Conservation (phyloP, 176 grass and related monocot species). For the Carex myosuroides region DNA sequence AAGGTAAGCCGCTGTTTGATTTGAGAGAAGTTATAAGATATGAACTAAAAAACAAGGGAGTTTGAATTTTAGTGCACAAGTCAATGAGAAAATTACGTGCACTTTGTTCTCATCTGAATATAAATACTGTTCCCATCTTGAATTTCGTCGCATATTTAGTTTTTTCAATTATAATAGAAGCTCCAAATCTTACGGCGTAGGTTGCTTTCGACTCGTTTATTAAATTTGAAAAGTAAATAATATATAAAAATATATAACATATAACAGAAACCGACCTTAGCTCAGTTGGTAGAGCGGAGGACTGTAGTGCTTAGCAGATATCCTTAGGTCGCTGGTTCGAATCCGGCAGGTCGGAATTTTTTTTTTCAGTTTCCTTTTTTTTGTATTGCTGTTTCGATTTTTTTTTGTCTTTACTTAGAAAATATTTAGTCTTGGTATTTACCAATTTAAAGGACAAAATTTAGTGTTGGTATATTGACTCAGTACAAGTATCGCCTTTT, state of each 20-base stretch:
- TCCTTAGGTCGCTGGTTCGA: conserved; percentile 99
- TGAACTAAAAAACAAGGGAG: neutral
- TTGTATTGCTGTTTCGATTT: too few relatives aligned
- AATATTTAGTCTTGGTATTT: too few relatives aligned
- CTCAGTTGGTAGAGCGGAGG: conserved; percentile 99
- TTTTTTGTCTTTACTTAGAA: too few relatives aligned
- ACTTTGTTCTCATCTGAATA: neutral
- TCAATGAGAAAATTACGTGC: neutral
- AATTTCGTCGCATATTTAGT: neutral
- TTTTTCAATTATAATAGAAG: too few relatives aligned
- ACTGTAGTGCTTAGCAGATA: conserved; percentile 57
- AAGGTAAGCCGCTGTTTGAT: neutral
- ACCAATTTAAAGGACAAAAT: too few relatives aligned
- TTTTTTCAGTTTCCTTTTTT: too few relatives aligned
- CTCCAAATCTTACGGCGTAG: too few relatives aligned
- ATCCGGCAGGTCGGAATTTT: conserved; percentile 54
- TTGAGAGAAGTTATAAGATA: neutral
- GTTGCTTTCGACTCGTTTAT: too few relatives aligned
- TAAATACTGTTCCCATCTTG: neutral
- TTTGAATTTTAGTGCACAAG: conserved; percentile 5
- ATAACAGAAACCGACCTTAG: conserved; percentile 56
- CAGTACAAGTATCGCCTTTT: too few relatives aligned
- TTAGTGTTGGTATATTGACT: too few relatives aligned
- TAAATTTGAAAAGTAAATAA: too few relatives aligned
- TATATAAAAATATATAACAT: too few relatives aligned